phyloP scores from a whole-genome alignment of 306 rosid species.

The Astragalus membranaceus region DNA sequence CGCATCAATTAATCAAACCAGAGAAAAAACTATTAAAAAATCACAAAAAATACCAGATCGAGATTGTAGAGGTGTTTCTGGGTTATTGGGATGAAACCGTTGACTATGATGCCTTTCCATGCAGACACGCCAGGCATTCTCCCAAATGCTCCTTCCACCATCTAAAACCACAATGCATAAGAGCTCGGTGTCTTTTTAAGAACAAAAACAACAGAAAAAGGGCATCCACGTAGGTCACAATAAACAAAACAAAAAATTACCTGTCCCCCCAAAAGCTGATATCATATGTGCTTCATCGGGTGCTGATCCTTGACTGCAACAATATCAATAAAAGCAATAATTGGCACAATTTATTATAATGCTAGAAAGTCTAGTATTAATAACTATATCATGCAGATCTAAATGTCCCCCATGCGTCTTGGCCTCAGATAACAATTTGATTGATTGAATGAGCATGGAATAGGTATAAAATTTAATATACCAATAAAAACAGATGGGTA shows the following conservation, averaged over 20 bases:
- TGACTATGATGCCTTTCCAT: constrained; percentile 62
- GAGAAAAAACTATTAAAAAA: not conserved
- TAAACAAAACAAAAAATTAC: constrained; percentile 30
- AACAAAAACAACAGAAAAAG: not conserved
- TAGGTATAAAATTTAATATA: not conserved
- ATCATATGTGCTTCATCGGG: constrained; percentile 93
- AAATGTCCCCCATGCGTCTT: constrained; percentile 3
- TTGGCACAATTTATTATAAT: not conserved
- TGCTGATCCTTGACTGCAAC: constrained; percentile 83
- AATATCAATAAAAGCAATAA: constrained; percentile 21
- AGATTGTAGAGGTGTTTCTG: constrained; percentile 71
- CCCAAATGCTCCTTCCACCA: constrained; percentile 85
- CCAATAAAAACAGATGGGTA: not conserved
- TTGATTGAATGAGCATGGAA: not conserved
- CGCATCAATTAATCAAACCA: not conserved
- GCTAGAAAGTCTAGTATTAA: not conserved
- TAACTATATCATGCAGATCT: constrained; percentile 10
- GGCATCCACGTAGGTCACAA: not conserved
- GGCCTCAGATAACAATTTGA: not conserved
- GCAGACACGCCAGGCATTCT: constrained; percentile 68
- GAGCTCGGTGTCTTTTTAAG: constrained; percentile 12
- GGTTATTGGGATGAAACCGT: constrained; percentile 47
- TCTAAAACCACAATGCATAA: constrained; percentile 37
- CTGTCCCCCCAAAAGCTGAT: constrained; percentile 94
- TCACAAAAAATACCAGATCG: constrained; percentile 41